Percentiles rank a stretch among this genome's conserved stretches.
phyloP scores from a whole-genome alignment of 805 yeast genomes.

The Tetrapisispora arboricola region DNA sequence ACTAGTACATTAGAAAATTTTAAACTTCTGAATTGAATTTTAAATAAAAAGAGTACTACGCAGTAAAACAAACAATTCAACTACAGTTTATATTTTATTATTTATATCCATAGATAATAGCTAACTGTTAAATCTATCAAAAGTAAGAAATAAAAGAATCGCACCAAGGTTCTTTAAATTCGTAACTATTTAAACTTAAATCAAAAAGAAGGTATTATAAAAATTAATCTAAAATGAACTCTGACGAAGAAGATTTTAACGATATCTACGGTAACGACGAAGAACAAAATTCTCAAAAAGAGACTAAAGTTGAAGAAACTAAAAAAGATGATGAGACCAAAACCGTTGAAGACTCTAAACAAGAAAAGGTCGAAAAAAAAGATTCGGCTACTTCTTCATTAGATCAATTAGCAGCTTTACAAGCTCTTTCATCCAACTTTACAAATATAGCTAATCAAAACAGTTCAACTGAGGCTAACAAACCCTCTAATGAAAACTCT shows the following conservation, averaged over 20 bases:
- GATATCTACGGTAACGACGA: constrained; percentile 55
- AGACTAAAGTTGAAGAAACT: constrained; percentile 3
- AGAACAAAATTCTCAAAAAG: constrained; percentile 5
- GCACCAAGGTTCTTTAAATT: neutral
- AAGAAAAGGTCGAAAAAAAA: neutral
- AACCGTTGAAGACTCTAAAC: neutral
- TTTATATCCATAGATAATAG: constrained; percentile 3
- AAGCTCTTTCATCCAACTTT: constrained; percentile 27
- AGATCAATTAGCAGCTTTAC: constrained; percentile 29
- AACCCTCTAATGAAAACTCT: neutral
- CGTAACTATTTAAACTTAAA: constrained; percentile 1
- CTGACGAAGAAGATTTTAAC: constrained; percentile 92
- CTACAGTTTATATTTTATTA: constrained; percentile 2
- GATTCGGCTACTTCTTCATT: constrained; percentile 7
- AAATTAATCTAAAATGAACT: constrained; percentile 37
- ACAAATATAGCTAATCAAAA: constrained; percentile 17
- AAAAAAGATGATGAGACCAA: constrained; percentile 3
- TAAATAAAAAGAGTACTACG: no score
- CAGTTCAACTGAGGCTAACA: constrained; percentile 3
- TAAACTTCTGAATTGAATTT: no score
- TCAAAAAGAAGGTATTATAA: neutral
- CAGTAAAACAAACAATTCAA: neutral
- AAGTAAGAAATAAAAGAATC: neutral
- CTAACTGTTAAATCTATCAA: neutral
- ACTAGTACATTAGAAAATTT: no score